Evolutionary conservation across 768 basidiomycete species (phyloP).

Genomic region (Podaxis sp.): DNA sequence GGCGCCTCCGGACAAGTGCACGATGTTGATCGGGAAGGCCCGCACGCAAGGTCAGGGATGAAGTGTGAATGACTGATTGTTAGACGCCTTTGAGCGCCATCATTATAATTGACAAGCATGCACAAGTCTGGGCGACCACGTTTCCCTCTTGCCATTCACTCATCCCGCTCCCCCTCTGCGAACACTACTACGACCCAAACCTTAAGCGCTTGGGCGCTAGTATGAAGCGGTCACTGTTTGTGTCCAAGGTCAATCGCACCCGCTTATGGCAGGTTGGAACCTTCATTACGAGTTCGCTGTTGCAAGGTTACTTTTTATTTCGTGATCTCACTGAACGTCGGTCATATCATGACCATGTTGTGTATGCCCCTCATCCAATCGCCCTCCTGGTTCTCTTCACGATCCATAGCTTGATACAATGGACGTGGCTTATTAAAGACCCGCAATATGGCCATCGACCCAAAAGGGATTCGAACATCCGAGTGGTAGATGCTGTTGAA

Average conservation of each 20-base stretch:
- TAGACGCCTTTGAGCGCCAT: not conserved
- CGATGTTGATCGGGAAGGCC: not conserved
- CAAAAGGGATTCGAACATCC: not conserved
- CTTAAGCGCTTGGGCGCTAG: not conserved
- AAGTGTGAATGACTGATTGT: not conserved
- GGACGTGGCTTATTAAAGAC: not conserved
- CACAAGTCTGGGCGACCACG: not conserved
- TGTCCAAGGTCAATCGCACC: not conserved
- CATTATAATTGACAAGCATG: not conserved
- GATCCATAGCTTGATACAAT: not conserved
- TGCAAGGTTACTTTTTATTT: not conserved
- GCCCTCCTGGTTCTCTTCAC: not conserved
- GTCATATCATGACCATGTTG: not conserved
- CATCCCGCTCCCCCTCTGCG: not conserved
- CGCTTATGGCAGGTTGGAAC: not conserved
- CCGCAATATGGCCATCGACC: not conserved
- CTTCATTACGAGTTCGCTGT: not conserved
- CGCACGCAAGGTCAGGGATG: not conserved
- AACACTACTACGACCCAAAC: not conserved
- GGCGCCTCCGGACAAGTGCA: too few species aligned
- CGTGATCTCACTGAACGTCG: not conserved
- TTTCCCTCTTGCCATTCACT: not conserved
- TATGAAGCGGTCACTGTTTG: not conserved
- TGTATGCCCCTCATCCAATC: not conserved
- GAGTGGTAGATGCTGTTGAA: not conserved